These are phyloP conservation scores for Tricholoma saponaceum DNA, from an alignment of 768 basidiomycete species.

Conservation along the genomic window DNA sequence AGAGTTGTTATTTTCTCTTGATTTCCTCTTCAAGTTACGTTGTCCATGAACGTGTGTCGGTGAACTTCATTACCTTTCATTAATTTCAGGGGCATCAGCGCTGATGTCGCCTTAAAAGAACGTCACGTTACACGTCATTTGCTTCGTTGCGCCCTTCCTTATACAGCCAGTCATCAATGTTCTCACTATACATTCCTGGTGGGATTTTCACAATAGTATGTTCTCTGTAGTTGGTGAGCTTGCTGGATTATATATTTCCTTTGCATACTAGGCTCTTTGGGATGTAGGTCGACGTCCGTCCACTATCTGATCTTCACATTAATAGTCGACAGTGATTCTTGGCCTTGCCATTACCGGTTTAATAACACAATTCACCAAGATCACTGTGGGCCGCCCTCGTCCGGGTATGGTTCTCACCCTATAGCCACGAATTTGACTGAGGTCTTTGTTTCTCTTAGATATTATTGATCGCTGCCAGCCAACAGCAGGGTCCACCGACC, in stretches of 20 bases:
- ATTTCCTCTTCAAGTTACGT: slow-evolving; percentile 49
- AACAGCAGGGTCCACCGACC: slow-evolving; percentile 55
- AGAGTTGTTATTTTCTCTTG: no score
- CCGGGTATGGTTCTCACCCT: slow-evolving; percentile 48
- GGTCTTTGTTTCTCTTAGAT: slow-evolving; percentile 34
- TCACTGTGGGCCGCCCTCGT: slow-evolving; percentile 86
- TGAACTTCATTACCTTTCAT: slow-evolving; percentile 26
- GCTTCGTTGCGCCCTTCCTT: slow-evolving; percentile 61
- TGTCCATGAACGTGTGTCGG: slow-evolving; percentile 74
- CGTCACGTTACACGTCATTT: slow-evolving; percentile 48
- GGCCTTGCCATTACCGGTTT: slow-evolving; percentile 73
- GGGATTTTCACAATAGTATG: slow-evolving; percentile 81
- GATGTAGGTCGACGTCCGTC: slow-evolving; percentile 30
- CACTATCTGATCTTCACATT: not conserved
- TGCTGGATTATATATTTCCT: not conserved
- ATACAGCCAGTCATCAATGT: slow-evolving; percentile 68
- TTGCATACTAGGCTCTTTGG: slow-evolving; percentile 31
- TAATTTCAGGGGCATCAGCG: not conserved
- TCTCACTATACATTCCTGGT: slow-evolving; percentile 74
- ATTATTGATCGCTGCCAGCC: slow-evolving; percentile 73
- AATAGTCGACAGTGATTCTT: slow-evolving; percentile 51
- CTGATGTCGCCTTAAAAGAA: slow-evolving; percentile 26
- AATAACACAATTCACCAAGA: slow-evolving; percentile 81
- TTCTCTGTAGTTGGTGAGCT: slow-evolving; percentile 9
- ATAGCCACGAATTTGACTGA: not conserved